Evolutionary conservation across 768 basidiomycete species (phyloP).

Genomic region (Pleurotus djamor): DNA sequence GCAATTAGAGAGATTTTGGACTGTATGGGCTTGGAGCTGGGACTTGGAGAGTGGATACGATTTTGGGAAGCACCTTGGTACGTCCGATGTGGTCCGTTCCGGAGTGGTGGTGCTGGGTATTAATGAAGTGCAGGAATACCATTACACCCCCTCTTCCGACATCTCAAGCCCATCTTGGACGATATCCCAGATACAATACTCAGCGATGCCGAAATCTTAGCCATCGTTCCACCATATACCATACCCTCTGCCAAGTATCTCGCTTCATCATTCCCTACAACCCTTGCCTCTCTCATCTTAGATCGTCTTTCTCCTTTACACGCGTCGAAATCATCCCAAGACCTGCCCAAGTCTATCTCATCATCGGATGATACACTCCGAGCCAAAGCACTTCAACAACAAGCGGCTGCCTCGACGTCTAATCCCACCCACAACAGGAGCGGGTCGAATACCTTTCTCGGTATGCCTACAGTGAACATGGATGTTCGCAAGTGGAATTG

Average conservation of each 20-base stretch:
- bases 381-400: slow-evolving; percentile 12
- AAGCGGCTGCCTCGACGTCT: neutral
- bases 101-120: neutral
- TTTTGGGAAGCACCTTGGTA: slow-evolving; percentile 58
- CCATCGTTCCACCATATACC: slow-evolving; percentile 51
- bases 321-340: slow-evolving; percentile 18
- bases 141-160: slow-evolving; percentile 55
- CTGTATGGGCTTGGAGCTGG: slow-evolving; percentile 90
- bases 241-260: slow-evolving; percentile 56
- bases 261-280: slow-evolving; percentile 41
- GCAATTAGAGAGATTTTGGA: slow-evolving; percentile 82
- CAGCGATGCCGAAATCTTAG: slow-evolving; percentile 38
- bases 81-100: slow-evolving; percentile 11
- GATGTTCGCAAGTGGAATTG: slow-evolving; percentile 73
- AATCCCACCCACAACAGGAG: neutral
- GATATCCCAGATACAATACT: slow-evolving; percentile 47
- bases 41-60: slow-evolving; percentile 58
- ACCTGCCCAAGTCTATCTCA: slow-evolving; percentile 23
- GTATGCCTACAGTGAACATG: slow-evolving; percentile 47
- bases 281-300: slow-evolving; percentile 53
- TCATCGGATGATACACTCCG: slow-evolving; percentile 31
- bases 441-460: slow-evolving; percentile 37
- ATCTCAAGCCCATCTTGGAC: slow-evolving; percentile 51
- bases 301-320: slow-evolving; percentile 40
- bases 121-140: slow-evolving; percentile 43